Evolutionary conservation across 768 basidiomycete genomes (phyloP).

Genomic region (Mycena albidolilacea): DNA sequence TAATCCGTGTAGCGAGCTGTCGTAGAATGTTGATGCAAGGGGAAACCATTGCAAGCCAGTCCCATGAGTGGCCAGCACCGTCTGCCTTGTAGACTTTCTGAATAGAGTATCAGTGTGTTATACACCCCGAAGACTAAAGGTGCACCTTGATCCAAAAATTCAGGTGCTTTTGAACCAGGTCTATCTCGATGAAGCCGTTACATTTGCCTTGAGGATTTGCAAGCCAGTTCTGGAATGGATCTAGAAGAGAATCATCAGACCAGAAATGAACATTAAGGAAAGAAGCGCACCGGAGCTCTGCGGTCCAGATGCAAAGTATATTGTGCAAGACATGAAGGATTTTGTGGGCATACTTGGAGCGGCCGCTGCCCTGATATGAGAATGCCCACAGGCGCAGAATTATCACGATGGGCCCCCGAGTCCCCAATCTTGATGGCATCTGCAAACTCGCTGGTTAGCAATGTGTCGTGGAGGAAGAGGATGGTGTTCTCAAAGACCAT

Average conservation of each 20-base stretch:
- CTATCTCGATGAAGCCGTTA: conserved; percentile 45
- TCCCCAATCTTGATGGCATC: conserved; percentile 49
- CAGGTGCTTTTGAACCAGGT: conserved; percentile 51
- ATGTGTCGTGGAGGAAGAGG: conserved; percentile 47
- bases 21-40: conserved; percentile 45
- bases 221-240: conserved; percentile 52
- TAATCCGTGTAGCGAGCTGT: conserved; percentile 33
- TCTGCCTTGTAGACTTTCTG: conserved; percentile 21
- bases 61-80: conserved; percentile 31
- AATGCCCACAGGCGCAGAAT: conserved; percentile 43
- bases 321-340: conserved; percentile 49
- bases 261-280: neutral
- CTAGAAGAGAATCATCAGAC: conserved; percentile 27
- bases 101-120: too few relatives aligned
- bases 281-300: conserved; percentile 39
- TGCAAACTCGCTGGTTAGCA: conserved; percentile 44
- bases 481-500: conserved; percentile 17
- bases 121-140: conserved; percentile 37
- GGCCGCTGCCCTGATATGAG: conserved; percentile 44
- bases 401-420: conserved; percentile 47
- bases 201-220: conserved; percentile 45
- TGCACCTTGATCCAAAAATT: conserved; percentile 7
- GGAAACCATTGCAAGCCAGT: conserved; percentile 37
- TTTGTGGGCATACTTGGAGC: conserved; percentile 49
- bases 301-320: conserved; percentile 45